These are phyloP conservation scores for Inonotus hispidus DNA, from an alignment of 1,284 basidiomycete genomes.

Conservation along the genomic window DNA sequence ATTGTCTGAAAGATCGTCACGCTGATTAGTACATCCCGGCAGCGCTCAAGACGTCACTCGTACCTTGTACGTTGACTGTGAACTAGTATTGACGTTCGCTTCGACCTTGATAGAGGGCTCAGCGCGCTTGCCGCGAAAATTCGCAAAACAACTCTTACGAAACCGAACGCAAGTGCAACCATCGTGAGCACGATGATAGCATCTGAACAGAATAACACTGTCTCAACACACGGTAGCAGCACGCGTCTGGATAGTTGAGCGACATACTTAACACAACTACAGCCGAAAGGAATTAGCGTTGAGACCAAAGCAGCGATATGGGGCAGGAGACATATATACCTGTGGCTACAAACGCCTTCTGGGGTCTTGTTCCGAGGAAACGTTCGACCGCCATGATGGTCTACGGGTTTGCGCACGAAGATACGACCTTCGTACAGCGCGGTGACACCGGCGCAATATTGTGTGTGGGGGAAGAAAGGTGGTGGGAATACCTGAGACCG, in stretches of 20 bases:
- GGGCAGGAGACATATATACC: conserved; percentile 35
- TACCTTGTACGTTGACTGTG: conserved; percentile 46
- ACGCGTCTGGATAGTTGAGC: neutral
- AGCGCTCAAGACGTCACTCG: conserved; percentile 1
- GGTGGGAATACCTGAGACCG: neutral
- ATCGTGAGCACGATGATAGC: conserved; percentile 43
- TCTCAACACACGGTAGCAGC: neutral
- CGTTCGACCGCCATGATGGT: conserved; percentile 24
- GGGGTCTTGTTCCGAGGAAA: conserved; percentile 25
- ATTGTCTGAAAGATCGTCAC: conserved; percentile 48
- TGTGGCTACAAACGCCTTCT: conserved; percentile 32
- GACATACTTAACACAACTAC: conserved; percentile 15
- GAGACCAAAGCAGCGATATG: conserved; percentile 24
- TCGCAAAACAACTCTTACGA: conserved; percentile 22
- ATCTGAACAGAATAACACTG: conserved; percentile 30
- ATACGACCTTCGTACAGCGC: neutral
- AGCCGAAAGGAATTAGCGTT: conserved; percentile 12
- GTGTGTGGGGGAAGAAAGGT: neutral
- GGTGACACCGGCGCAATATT: neutral
- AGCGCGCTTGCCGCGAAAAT: neutral
- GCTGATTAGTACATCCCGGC: neutral
- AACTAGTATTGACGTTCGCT: conserved; percentile 40
- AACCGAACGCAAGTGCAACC: conserved; percentile 36
- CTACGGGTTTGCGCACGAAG: conserved; percentile 14
- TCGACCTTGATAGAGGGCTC: conserved; percentile 42